Base-by-base conservation (phyloP, 2,329 filamentous ascomycete genomes). In the Aspergillus vadensis region DNA sequence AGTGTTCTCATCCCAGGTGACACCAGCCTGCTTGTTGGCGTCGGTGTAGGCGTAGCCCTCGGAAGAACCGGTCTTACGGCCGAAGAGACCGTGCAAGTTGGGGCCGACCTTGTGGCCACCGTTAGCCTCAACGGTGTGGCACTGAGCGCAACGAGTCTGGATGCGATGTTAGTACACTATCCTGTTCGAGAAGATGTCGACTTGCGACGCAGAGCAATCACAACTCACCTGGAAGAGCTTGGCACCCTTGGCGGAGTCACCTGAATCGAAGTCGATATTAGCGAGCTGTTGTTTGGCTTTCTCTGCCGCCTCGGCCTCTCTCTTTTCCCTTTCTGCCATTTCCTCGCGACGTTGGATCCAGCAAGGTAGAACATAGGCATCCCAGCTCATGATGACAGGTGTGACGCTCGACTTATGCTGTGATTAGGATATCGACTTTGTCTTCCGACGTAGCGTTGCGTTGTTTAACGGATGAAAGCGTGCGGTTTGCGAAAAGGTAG, bases 81-180 rank as follows among this genome's bases (percentile, higher is more conserved):
- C 95, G 80, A 97, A 99, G 70, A 99, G 91, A 79, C 95, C 95
- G 89, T 96, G 88, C 74, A 99, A 89, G 79, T 92, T 92, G 76
- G 95, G 95, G 78, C 95, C 95, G 81, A 97, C 91, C 89, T 98
- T 98, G 92, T 97, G 96, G 82, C 94, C 95, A 74, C 86, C 90
- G 21, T 23, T 23, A 67, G 85, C 86, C 82, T 96, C 92, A 79
- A 97, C 85, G 81, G 91, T 98, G 86, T 99, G 95, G 91, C 95
- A 99, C 85, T 97, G 92, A 70, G 91, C 91, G 85, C 95, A 99
- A 80, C 95, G 90, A 71, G 93, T 98, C 86, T 85, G 62, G 12
- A 47, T 9, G 17, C 12, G 3, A 23, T 41, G 52, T 69, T 63
- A 69, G 60, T 44, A 38, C 7, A 10, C 19, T 49, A 14, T 39